Conservation (phyloP, 2,329 filamentous ascomycete genomes). For the Pseudovirgaria hyperparasitica region DNA sequence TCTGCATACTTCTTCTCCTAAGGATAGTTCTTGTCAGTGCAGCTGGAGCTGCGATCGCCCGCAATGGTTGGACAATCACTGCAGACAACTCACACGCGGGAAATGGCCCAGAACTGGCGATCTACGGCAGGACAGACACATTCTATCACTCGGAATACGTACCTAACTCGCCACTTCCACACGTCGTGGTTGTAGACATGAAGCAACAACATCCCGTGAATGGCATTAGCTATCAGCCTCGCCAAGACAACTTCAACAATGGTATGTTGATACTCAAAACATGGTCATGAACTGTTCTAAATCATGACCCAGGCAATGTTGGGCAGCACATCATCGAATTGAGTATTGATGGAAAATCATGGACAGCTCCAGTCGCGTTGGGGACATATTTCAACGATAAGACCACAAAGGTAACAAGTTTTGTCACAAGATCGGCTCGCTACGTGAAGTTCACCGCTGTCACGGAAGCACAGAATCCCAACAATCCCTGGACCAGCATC, state of each 20-base stretch:
- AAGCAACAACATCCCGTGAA: slow-evolving; percentile 15
- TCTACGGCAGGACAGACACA: slow-evolving; percentile 17
- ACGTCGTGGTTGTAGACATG: slow-evolving; percentile 22
- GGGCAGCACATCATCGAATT: slow-evolving; percentile 20
- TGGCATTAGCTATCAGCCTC: slow-evolving; percentile 18
- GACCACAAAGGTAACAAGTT: slow-evolving; percentile 12
- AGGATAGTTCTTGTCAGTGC: too few species aligned
- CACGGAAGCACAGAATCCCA: slow-evolving; percentile 11
- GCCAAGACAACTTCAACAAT: slow-evolving; percentile 19
- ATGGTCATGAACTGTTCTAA: too few species aligned
- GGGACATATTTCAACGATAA: slow-evolving; percentile 16
- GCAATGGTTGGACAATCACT: slow-evolving; percentile 14
- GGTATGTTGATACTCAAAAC: too few species aligned
- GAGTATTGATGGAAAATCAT: slow-evolving; percentile 18
- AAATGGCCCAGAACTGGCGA: slow-evolving; percentile 13
- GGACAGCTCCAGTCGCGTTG: slow-evolving; percentile 12
- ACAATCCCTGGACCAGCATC: slow-evolving; percentile 10
- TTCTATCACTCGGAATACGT: slow-evolving; percentile 22
- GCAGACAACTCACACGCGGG: slow-evolving; percentile 13
- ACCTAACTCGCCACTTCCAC: slow-evolving; percentile 13
- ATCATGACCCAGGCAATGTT: too few species aligned
- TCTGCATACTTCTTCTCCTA: too few species aligned
- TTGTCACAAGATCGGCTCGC: slow-evolving; percentile 11
- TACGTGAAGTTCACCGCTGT: slow-evolving; percentile 14
- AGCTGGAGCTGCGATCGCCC: too few species aligned